Evolutionary conservation across 345 rosid genomes (phyloP).

Genomic region (Lepidium sativum): DNA sequence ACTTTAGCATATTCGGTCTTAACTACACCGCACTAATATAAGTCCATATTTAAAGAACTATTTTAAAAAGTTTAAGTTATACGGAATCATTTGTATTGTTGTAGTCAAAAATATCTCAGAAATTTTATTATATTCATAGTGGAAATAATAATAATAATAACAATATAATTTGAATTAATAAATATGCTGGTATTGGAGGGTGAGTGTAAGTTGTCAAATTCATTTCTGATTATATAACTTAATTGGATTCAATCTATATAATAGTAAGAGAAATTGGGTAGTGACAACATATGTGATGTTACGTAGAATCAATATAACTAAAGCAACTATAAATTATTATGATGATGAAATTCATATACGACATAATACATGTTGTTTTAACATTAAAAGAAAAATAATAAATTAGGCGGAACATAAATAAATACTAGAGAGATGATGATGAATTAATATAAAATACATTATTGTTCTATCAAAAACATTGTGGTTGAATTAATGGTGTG

Average conservation of each 20-base stretch:
- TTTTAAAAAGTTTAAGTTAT: neutral
- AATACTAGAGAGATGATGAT: neutral
- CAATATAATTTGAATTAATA: neutral
- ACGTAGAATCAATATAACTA: neutral
- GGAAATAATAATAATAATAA: neutral
- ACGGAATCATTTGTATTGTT: neutral
- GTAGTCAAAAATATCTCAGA: constrained; percentile 7
- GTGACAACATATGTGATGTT: neutral
- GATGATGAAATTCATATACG: too few relatives aligned
- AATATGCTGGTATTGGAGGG: neutral
- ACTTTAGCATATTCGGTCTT: constrained; percentile 10
- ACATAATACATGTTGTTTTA: neutral
- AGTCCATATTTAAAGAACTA: constrained; percentile 1
- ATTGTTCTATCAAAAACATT: neutral
- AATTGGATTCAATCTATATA: too few relatives aligned
- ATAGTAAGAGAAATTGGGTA: neutral
- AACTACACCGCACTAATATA: constrained; percentile 11
- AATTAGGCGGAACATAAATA: neutral
- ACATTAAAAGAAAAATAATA: neutral
- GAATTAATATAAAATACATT: too few relatives aligned
- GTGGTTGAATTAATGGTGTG: neutral
- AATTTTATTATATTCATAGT: neutral
- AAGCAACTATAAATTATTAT: too few relatives aligned
- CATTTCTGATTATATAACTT: too few relatives aligned
- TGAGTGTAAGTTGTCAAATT: neutral